These are phyloP conservation scores for Sonneratia caseolaris DNA, from an alignment of 345 rosid species.

Conservation along the genomic window DNA sequence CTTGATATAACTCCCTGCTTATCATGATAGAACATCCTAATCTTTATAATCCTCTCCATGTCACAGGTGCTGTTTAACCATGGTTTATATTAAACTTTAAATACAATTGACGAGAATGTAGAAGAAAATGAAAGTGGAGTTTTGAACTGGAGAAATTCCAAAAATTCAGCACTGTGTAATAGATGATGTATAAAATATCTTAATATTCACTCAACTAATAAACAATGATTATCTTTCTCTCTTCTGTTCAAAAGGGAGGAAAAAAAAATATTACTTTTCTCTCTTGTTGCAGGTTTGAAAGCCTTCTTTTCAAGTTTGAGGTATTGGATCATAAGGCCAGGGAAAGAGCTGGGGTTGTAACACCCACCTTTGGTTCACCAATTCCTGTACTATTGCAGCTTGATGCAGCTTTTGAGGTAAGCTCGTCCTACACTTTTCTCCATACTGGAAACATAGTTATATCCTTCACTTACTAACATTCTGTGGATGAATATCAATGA, in stretches of 20 bases:
- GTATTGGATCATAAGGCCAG: constrained; percentile 95
- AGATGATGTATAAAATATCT: neutral
- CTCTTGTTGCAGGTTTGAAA: constrained; percentile 55
- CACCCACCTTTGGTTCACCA: constrained; percentile 73
- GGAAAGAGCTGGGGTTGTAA: constrained; percentile 89
- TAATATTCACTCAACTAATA: neutral
- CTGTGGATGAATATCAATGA: neutral
- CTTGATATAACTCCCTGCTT: neutral
- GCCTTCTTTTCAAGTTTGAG: constrained; percentile 76
- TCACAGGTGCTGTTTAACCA: neutral
- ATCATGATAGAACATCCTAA: neutral
- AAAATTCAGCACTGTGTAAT: neutral
- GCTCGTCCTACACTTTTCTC: constrained; percentile 12
- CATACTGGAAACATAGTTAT: neutral
- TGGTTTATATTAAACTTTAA: neutral
- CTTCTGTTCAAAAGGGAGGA: neutral
- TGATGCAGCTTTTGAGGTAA: constrained; percentile 87
- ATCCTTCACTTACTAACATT: neutral
- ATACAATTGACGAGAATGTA: neutral
- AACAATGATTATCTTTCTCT: neutral
- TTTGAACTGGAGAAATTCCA: neutral
- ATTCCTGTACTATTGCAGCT: constrained; percentile 75
- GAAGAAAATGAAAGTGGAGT: neutral
- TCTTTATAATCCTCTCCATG: neutral
- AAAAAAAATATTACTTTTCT: neutral